Base-by-base conservation (phyloP, 1,284 basidiomycete species). In the Moniliella sp. region DNA sequence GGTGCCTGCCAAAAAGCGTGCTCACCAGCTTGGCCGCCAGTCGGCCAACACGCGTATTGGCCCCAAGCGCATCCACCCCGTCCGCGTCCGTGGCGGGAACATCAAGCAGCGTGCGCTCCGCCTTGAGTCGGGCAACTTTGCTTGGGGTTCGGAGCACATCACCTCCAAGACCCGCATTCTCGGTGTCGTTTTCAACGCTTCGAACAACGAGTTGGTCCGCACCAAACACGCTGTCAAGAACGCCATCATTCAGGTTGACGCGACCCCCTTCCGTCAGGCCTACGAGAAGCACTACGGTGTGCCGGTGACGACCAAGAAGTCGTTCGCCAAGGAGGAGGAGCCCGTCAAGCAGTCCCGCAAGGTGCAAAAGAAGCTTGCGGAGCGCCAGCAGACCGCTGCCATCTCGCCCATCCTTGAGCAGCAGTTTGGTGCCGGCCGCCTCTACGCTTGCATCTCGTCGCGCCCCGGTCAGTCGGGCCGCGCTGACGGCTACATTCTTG, bases 251-350 rank as follows among this genome's bases (percentile, higher is more conserved):
- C 56, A 58, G 47, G 48, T 58, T 28, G 56, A 58, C 31, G 56
- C 56, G 17, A 58, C 53, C 13, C 56, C 56, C 15, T 58, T 58
- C 56, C 56, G 56, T 28, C 46, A 53, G 42, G 51, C 53, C 17
- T 58, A 55, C 47, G 56, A 58, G 51, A 58, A 58, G 56, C 48
- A 55, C 53, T 58, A 58, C 45, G 56, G 56, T 30, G 42, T 50
- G 41, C 53, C 56, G 31, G 53, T 58, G 34, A 57, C 53, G 33
- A 53, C 43, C 33, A 54, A 50, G 48, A 47, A 50, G 28, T 37
- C 42, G 11, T 48, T 49, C 38, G 46, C 46, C 34, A 40, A 42
- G 33, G 36, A 33, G 25, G 42, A 40, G 25, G 38, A 34, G 25
- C 46, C 45, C 39, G 27, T 37, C 38, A 58, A 58, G 56, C 40